A percentile compares a stretch with the other conserved stretches of the same genome.
These are phyloP conservation scores for Trametes cingulata DNA, from an alignment of 768 basidiomycete genomes.

Conservation along the genomic window DNA sequence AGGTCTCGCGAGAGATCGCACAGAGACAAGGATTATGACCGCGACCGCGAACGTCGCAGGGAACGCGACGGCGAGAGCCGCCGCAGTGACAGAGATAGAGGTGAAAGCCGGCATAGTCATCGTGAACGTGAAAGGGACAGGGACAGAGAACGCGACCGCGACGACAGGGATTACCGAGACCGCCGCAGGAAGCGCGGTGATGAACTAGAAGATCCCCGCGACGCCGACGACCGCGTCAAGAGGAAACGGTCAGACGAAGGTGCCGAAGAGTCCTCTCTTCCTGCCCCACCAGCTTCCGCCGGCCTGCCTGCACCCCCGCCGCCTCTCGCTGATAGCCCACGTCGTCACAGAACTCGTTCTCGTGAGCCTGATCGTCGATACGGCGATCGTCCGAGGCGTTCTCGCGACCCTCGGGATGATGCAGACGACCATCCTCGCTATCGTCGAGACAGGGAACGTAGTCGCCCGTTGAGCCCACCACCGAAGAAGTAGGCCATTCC, in stretches of 20 bases:
- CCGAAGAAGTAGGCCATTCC: slow-evolving; percentile 32
- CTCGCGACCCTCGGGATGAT: slow-evolving; percentile 60
- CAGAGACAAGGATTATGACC: slow-evolving; percentile 47
- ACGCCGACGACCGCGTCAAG: slow-evolving; percentile 57
- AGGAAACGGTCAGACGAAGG: slow-evolving; percentile 63
- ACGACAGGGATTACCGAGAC: slow-evolving; percentile 49
- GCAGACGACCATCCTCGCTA: slow-evolving; percentile 51
- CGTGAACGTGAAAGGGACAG: slow-evolving; percentile 49
- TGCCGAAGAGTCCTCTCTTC: slow-evolving; percentile 44
- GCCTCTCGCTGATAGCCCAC: slow-evolving; percentile 51
- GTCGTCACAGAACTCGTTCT: slow-evolving; percentile 48
- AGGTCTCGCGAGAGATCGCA: slow-evolving; percentile 40
- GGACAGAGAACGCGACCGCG: slow-evolving; percentile 35
- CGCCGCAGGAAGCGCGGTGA: slow-evolving; percentile 71
- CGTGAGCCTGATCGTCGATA: slow-evolving; percentile 52
- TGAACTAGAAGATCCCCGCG: slow-evolving; percentile 48
- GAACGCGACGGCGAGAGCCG: slow-evolving; percentile 49
- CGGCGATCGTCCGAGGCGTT: slow-evolving; percentile 44
- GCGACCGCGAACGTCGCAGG: slow-evolving; percentile 37
- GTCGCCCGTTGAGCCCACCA: slow-evolving; percentile 38
- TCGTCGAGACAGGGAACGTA: slow-evolving; percentile 44
- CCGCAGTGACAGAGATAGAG: slow-evolving; percentile 48
- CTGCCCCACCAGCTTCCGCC: slow-evolving; percentile 49
- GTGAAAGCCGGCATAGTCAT: slow-evolving; percentile 56
- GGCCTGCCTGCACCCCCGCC: slow-evolving; percentile 45